A percentile compares a stretch with the other conserved stretches of the same genome.
Evolutionary conservation across 2,329 filamentous ascomycete genomes (phyloP).

Genomic region (Cordyceps cicadae): DNA sequence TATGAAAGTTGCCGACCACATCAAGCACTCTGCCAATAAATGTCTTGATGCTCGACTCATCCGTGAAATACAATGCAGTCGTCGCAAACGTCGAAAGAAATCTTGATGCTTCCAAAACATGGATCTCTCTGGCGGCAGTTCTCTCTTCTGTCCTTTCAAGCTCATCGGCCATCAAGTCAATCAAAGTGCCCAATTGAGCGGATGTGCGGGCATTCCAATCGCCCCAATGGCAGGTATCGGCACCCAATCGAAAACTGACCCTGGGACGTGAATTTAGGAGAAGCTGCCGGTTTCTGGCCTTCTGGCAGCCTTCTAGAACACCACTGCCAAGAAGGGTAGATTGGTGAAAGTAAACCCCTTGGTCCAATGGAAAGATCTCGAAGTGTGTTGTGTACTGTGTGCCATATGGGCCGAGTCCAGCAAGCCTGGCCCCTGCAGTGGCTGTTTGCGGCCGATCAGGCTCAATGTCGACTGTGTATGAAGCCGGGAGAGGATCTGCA

Average conservation of each 20-base stretch:
- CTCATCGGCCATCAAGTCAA: constrained; percentile 49
- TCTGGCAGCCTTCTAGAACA: constrained; percentile 32
- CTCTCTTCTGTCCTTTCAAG: constrained; percentile 17
- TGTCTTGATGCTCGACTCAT: constrained; percentile 26
- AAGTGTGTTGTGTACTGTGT: constrained; percentile 55
- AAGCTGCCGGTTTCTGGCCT: constrained; percentile 21
- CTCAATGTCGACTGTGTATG: constrained; percentile 7
- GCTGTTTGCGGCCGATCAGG: constrained; percentile 11
- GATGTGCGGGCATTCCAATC: constrained; percentile 50
- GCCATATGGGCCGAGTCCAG: constrained; percentile 51
- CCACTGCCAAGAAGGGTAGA: constrained; percentile 52
- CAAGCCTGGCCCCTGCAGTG: constrained; percentile 27
- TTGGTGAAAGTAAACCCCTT: constrained; percentile 50
- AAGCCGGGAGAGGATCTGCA: constrained; percentile 38
- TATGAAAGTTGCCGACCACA: constrained; percentile 32
- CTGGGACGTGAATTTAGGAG: constrained; percentile 25
- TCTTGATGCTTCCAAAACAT: constrained; percentile 26
- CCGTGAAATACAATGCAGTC: constrained; percentile 31
- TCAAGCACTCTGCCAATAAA: constrained; percentile 38
- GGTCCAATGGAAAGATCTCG: constrained; percentile 50
- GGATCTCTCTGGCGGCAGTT: constrained; percentile 12
- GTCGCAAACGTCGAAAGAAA: constrained; percentile 44
- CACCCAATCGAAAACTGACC: constrained; percentile 38
- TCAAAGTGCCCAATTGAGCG: constrained; percentile 53
- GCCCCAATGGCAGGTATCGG: constrained; percentile 45